Evolutionary conservation across 2,329 filamentous ascomycete genomes (phyloP).

Genomic region (Pseudopithomyces chartarum): DNA sequence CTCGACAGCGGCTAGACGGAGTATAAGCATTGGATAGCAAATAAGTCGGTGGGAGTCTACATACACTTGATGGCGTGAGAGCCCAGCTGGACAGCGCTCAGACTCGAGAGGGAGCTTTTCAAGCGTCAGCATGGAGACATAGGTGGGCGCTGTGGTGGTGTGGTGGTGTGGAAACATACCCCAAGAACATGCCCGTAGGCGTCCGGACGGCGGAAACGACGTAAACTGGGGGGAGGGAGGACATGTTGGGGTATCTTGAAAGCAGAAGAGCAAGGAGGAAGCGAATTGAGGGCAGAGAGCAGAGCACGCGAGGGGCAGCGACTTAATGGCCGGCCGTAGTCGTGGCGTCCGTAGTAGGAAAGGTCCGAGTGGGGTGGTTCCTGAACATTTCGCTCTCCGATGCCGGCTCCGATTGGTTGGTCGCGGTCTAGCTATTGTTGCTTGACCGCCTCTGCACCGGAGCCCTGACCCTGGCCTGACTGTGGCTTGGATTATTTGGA

Average conservation of each 20-base stretch:
- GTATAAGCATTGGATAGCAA: background rate
- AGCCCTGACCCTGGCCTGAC: no score
- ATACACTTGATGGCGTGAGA: constrained; percentile 90
- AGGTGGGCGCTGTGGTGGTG: constrained; percentile 23
- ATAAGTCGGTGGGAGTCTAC: constrained; percentile 17
- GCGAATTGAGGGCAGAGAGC: background rate
- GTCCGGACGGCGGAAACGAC: constrained; percentile 92
- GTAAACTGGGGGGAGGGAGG: constrained; percentile 85
- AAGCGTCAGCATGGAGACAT: constrained; percentile 27
- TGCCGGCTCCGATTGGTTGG: constrained; percentile 21
- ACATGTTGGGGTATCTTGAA: constrained; percentile 61
- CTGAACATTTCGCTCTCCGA: constrained; percentile 21
- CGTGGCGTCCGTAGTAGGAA: constrained; percentile 24
- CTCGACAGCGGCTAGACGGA: constrained; percentile 70
- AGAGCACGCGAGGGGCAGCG: constrained; percentile 3
- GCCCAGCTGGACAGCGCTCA: constrained; percentile 85
- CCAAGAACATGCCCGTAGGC: constrained; percentile 91
- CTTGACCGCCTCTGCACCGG: background rate
- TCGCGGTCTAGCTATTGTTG: constrained; percentile 18
- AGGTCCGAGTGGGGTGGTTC: constrained; percentile 16
- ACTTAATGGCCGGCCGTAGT: background rate
- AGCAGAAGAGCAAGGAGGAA: constrained; percentile 1
- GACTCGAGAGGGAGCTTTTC: constrained; percentile 80
- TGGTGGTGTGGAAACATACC: constrained; percentile 60
- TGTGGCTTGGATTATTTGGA: no score